A percentile compares a stretch with the other conserved stretches of the same genome.
phyloP scores from a whole-genome alignment of 2,329 filamentous ascomycete genomes.

The Fusarium newnesense region DNA sequence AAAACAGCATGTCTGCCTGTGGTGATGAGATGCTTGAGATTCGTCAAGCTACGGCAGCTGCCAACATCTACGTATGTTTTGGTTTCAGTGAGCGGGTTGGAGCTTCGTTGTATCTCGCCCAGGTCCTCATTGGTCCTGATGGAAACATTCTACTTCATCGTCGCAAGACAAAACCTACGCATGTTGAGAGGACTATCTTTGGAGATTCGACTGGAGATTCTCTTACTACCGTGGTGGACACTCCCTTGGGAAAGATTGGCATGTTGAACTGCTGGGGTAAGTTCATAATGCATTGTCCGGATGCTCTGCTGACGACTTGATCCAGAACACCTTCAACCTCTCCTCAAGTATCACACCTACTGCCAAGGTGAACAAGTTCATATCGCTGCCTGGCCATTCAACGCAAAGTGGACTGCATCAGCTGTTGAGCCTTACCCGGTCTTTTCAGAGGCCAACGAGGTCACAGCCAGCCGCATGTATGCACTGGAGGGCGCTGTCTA shows the following conservation, averaged over 20 bases:
- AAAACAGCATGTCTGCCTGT: not conserved
- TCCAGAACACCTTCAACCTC: conserved; percentile 59
- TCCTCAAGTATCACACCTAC: conserved; percentile 58
- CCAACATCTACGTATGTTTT: not conserved
- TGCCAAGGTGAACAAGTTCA: conserved; percentile 57
- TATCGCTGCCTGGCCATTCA: conserved; percentile 57
- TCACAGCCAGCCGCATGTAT: conserved; percentile 59
- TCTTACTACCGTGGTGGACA: conserved; percentile 51
- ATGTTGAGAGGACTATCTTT: conserved; percentile 60
- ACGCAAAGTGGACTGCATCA: conserved; percentile 1
- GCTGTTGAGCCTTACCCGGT: conserved; percentile 41
- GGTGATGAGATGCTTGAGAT: not conserved
- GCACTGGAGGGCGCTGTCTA: conserved; percentile 65
- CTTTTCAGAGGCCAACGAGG: conserved; percentile 31
- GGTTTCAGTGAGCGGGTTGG: not conserved
- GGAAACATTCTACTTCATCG: conserved; percentile 54
- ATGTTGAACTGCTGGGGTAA: conserved; percentile 53
- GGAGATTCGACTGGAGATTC: conserved; percentile 55
- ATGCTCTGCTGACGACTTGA: not conserved
- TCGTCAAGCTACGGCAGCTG: not conserved
- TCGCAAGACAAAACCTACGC: conserved; percentile 63
- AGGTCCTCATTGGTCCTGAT: conserved; percentile 53
- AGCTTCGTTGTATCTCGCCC: conserved; percentile 13
- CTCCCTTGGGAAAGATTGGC: conserved; percentile 53
- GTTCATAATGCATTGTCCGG: not conserved